These are phyloP conservation scores for Neurospora sp. DNA, from an alignment of 495 filamentous ascomycete genomes.

Conservation along the genomic window DNA sequence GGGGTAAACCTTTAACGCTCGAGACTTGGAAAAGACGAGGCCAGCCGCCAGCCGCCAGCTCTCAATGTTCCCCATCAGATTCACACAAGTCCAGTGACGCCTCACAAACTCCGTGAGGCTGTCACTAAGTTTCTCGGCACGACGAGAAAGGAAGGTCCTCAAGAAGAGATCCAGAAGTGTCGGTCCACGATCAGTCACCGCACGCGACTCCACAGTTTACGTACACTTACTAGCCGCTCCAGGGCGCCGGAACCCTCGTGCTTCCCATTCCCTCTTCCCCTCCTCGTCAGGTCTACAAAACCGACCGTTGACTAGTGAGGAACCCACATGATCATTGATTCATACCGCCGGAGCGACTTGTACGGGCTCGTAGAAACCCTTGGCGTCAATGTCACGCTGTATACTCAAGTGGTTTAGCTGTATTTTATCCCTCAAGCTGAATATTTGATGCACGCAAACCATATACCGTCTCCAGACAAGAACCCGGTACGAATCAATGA, in stretches of 20 bases:
- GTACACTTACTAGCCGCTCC: background rate
- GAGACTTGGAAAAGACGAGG: background rate
- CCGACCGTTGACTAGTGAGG: too few species aligned
- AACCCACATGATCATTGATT: too few species aligned
- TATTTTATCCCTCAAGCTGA: too few species aligned
- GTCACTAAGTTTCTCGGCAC: conserved; percentile 4
- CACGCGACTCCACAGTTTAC: background rate
- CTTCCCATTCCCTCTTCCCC: background rate
- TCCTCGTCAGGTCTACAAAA: too few species aligned
- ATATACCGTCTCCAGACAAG: too few species aligned
- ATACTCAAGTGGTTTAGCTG: too few species aligned
- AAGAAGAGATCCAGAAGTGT: background rate
- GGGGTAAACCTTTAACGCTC: background rate
- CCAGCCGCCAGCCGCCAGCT: background rate
- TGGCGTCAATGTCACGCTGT: too few species aligned
- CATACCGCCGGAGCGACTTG: too few species aligned
- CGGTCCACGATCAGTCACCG: background rate
- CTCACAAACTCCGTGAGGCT: background rate
- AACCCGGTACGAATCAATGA: too few species aligned
- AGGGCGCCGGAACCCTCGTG: background rate
- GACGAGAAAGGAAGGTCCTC: conserved; percentile 22
- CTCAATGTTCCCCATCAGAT: background rate
- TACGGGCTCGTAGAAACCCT: too few species aligned
- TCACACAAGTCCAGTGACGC: background rate
- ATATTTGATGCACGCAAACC: too few species aligned